Base-by-base conservation (phyloP, 1,284 basidiomycete species). In the Papiliotrema fonsecae region DNA sequence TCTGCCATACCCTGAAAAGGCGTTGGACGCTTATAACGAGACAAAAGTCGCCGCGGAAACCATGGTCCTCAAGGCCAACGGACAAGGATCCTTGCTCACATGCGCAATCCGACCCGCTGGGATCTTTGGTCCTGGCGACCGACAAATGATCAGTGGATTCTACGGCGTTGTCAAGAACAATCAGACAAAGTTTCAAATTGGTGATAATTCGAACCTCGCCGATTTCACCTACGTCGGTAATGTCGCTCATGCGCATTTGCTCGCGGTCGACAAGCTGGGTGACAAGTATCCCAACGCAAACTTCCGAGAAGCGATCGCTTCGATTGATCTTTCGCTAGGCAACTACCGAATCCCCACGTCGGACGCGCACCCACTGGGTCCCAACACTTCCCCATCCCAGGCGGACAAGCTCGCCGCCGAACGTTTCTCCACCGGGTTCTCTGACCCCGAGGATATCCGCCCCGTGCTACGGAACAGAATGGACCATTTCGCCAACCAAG, bases 211-310 rank as follows among this genome's bases (percentile, higher is more conserved):
- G 54, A 98, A 98, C 72, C 76, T 97, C 10, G 94, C 92, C 63
- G 96, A 99, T 75, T 97, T 89, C 84, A 97, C 94, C 1, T 97
- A 97, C 65, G 91, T 98, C 56, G 89, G 84, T 56, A 99, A 99
- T 70, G 86, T 96, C 54, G 93, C 92, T 0, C 83, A 88, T 64
- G 94, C 94, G 2, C 96, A 99, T 69, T 76, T 99, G 7, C 83
- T 98, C 41, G 96, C 96, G 2, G 87, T 88, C 9, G 93, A 97
- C 77, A 44, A 67, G 68, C 47, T 70, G 66, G 52, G 58, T 65
- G 36, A 76, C 30, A 51, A 45, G 2, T 74, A 77, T 49, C 68
- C 72, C 7, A 60, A 69, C 40, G 54, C 54, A 57, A 71, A 43
- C 67, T 79, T 88, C 49, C 75, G 79, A 49, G 77, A 76, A 44